Conservation (phyloP, 2,329 filamentous ascomycete species). For the Xylaria sp. region DNA sequence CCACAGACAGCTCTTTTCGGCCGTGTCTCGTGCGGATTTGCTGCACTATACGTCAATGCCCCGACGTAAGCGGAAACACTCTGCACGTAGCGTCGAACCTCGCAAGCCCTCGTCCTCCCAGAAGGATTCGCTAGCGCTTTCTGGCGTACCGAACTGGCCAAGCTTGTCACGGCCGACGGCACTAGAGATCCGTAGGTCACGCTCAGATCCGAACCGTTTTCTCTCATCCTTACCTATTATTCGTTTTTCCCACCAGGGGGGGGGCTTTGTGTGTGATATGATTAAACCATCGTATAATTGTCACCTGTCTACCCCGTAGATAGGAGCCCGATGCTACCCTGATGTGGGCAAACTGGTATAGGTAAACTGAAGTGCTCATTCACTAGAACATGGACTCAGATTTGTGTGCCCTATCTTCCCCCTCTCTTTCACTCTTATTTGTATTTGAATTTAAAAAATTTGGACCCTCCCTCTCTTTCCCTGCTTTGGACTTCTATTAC, state of each 20-base stretch:
- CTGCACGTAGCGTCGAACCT: constrained; percentile 21
- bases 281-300: constrained; percentile 1
- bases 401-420: not conserved
- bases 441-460: too few relatives aligned
- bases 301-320: constrained; percentile 5
- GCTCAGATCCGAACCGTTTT: constrained; percentile 31
- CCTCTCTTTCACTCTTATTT: not conserved
- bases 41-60: constrained; percentile 24
- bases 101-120: not conserved
- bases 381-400: not conserved
- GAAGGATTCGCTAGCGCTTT: constrained; percentile 20
- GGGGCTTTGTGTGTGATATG: not conserved
- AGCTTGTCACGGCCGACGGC: constrained; percentile 11
- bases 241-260: not conserved
- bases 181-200: constrained; percentile 14
- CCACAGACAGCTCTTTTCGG: constrained; percentile 19
- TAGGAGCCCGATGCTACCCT: constrained; percentile 12
- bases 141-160: constrained; percentile 25
- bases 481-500: not conserved
- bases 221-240: constrained; percentile 23
- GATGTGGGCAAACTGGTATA: constrained; percentile 9
- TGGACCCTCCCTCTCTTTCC: not conserved
- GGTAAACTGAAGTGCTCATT: not conserved
- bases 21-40: constrained; percentile 9
- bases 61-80: constrained; percentile 26